phyloP scores from a whole-genome alignment of 2,329 filamentous ascomycete genomes.

The Colletotrichum tropicale region DNA sequence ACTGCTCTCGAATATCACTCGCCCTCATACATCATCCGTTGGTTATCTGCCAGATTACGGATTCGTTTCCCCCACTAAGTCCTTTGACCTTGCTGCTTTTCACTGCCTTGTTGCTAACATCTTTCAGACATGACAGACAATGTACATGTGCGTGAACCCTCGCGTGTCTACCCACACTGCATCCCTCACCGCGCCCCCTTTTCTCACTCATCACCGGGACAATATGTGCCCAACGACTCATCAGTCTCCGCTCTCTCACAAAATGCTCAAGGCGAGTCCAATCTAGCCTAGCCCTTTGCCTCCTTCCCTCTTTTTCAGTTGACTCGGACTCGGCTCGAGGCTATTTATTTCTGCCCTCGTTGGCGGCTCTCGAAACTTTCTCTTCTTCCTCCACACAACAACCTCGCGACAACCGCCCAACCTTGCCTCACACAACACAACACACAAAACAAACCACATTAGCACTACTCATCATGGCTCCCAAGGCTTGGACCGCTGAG shows the following conservation, averaged over 20 bases:
- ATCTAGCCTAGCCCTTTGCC: background rate
- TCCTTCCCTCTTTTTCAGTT: background rate
- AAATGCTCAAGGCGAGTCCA: background rate
- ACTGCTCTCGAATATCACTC: too few relatives aligned
- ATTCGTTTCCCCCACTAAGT: background rate
- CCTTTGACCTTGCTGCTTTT: background rate
- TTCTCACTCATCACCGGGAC: background rate
- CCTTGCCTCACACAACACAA: background rate
- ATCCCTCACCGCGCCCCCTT: background rate
- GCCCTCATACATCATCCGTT: background rate
- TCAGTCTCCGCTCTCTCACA: background rate
- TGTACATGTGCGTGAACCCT: background rate
- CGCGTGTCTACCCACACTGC: background rate
- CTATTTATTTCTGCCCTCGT: background rate
- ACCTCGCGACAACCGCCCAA: background rate
- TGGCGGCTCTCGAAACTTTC: background rate
- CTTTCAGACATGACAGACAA: background rate
- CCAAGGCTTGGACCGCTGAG: slow-evolving; percentile 30
- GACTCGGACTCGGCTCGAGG: background rate
- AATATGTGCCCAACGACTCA: background rate
- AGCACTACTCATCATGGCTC: background rate
- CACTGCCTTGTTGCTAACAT: background rate
- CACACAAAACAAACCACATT: background rate
- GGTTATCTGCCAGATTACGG: background rate
- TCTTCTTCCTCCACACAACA: background rate